Evolutionary conservation across 257 asterid species (phyloP).

Genomic region (Paulownia fortunei): DNA sequence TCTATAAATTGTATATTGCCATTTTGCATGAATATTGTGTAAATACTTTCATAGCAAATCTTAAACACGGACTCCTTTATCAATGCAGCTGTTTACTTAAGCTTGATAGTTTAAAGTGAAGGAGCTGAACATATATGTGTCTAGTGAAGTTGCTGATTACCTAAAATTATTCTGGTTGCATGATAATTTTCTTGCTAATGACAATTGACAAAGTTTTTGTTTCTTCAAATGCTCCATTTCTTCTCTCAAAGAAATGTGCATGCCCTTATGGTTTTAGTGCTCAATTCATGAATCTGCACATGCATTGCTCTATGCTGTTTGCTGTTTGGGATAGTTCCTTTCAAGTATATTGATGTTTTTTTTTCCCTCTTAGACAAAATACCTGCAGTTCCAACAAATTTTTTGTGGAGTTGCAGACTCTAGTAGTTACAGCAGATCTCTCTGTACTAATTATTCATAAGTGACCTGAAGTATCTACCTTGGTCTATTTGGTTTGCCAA

Average conservation of each 20-base stretch:
- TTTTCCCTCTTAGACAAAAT: background rate
- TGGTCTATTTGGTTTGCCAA: background rate
- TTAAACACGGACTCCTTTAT: background rate
- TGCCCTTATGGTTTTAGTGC: background rate
- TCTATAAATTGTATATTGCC: background rate
- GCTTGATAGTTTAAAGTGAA: background rate
- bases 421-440: background rate
- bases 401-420: background rate
- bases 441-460: background rate
- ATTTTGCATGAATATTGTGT: background rate
- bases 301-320: background rate
- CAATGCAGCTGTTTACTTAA: background rate
- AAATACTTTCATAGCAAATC: background rate
- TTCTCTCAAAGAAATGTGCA: background rate
- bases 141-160: background rate
- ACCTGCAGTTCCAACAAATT: background rate
- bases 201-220: background rate
- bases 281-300: slow-evolving; percentile 1
- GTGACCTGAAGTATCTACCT: background rate
- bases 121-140: background rate
- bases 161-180: background rate
- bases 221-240: background rate
- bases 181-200: background rate
- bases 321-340: background rate
- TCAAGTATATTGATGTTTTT: slow-evolving; percentile 21